phyloP scores from a whole-genome alignment of 1,284 basidiomycete genomes.

The Moniliophthora roreri region DNA sequence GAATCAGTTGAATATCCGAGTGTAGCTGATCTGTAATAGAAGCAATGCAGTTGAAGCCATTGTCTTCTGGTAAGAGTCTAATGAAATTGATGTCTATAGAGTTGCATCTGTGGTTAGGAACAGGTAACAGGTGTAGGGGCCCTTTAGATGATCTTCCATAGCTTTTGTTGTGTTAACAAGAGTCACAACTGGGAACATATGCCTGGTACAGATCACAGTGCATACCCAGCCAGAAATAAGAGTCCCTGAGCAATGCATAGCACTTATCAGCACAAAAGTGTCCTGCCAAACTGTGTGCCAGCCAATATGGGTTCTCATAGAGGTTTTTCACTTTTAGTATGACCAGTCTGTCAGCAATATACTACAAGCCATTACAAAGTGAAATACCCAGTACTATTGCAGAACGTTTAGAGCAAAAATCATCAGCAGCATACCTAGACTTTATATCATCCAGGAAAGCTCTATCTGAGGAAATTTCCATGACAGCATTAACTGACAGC shows the following conservation, averaged over 20 bases:
- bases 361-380: slow-evolving; percentile 25
- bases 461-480: slow-evolving; percentile 21
- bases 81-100: slow-evolving; percentile 24
- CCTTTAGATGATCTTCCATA: slow-evolving; percentile 7
- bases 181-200: slow-evolving; percentile 24
- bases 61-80: slow-evolving; percentile 15
- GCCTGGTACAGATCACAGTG: slow-evolving; percentile 18
- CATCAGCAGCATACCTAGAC: slow-evolving; percentile 26
- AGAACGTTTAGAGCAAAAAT: slow-evolving; percentile 22
- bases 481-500: slow-evolving; percentile 8
- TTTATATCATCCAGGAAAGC: slow-evolving; percentile 24
- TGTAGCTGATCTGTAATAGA: slow-evolving; percentile 33
- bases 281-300: slow-evolving; percentile 26
- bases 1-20: slow-evolving; percentile 30
- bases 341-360: slow-evolving; percentile 25
- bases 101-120: slow-evolving; percentile 17
- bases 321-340: slow-evolving; percentile 23
- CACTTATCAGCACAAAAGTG: slow-evolving; percentile 30
- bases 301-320: slow-evolving; percentile 20
- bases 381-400: slow-evolving; percentile 15
- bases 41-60: slow-evolving; percentile 25
- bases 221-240: slow-evolving; percentile 36
- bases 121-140: slow-evolving; percentile 23
- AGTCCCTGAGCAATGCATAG: slow-evolving; percentile 19
- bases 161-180: slow-evolving; percentile 24